phyloP scores from a whole-genome alignment of 352 stramenopile genomes.

The Phytopythium litorale region DNA sequence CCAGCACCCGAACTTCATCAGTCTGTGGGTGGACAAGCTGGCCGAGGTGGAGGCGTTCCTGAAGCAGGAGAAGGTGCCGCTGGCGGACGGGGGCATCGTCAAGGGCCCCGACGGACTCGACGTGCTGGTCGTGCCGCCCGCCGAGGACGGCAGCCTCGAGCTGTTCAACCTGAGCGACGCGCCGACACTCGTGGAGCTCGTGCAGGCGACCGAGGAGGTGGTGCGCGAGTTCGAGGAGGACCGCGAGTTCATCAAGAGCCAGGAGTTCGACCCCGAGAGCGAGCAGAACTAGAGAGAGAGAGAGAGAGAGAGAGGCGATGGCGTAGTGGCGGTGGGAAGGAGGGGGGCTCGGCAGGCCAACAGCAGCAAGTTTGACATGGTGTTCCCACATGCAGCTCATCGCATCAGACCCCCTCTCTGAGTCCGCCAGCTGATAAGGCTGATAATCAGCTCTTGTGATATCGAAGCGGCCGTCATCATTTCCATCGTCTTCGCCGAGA shows the following conservation, averaged over 20 bases:
- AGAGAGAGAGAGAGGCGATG: not conserved
- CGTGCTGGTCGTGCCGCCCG: conserved; percentile 64
- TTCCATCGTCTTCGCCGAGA: too few species aligned
- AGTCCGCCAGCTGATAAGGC: too few species aligned
- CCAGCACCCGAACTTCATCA: conserved; percentile 80
- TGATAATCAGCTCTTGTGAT: too few species aligned
- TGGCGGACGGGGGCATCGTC: conserved; percentile 48
- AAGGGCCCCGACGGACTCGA: conserved; percentile 60
- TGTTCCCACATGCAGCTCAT: too few species aligned
- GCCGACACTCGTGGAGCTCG: conserved; percentile 75
- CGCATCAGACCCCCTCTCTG: too few species aligned
- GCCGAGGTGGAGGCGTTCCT: conserved; percentile 60
- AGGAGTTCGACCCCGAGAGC: conserved; percentile 4
- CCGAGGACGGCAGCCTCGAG: conserved; percentile 58
- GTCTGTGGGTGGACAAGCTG: conserved; percentile 78
- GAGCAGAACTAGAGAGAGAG: not conserved
- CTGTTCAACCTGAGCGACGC: conserved; percentile 85
- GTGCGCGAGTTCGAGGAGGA: conserved; percentile 75
- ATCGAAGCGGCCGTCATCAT: too few species aligned
- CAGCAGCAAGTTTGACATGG: too few species aligned
- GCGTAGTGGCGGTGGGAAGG: too few species aligned
- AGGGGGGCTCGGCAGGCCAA: too few species aligned
- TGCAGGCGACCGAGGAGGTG: conserved; percentile 72
- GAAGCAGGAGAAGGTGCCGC: conserved; percentile 57
- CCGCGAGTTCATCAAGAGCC: conserved; percentile 11